Base-by-base conservation (phyloP, 805 yeast genomes). In the Yamadazyma tumulicola region DNA sequence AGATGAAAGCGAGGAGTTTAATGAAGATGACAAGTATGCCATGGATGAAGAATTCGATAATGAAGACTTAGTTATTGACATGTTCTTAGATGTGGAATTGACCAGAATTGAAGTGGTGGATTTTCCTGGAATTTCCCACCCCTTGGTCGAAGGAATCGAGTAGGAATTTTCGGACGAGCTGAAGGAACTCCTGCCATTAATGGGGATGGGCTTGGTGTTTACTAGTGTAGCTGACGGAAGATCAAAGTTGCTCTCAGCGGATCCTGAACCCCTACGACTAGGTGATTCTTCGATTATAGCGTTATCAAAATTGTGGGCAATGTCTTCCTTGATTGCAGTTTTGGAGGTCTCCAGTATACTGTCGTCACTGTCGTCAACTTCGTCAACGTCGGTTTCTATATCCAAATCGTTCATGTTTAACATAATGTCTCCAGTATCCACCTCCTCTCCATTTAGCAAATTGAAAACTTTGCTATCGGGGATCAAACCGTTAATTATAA, bases 401-500 rank as follows among this genome's bases (percentile, higher is more conserved):
- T 41, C 42, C 13, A 32, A 18, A 26, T 25, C 35, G 10, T 16
- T 26, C 10, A 17, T 26, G 11, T 24, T 13, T 5, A 29, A n/a
- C 27, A 25, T 13, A n/a, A n/a, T n/a, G 12, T n/a, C n/a, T 9
- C 23, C 23, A 8, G 9, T 13, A 13, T 29, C 12, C 8, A 20
- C 18, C 13, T 30, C 15, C 6, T 23, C 15, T 8, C 28, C 21
- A 19, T 24, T 29, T 9, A 38, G 22, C 25, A 34, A 34, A 19
- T 27, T 21, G 14, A 12, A 35, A 11, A 42, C 34, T 18, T 47
- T 47, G 22, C 55, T 60, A 43, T 66, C 64, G 1, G 75, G 70
- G 12, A 77, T 52, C 17, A 77, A 38, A 0, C 76, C 81, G 34
- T 75, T 66, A 6, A 77, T 42, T 6, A 77, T 70, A 37, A 75